These are phyloP conservation scores for Daldinia sp. DNA, from an alignment of 2,329 filamentous ascomycete species.

Conservation along the genomic window DNA sequence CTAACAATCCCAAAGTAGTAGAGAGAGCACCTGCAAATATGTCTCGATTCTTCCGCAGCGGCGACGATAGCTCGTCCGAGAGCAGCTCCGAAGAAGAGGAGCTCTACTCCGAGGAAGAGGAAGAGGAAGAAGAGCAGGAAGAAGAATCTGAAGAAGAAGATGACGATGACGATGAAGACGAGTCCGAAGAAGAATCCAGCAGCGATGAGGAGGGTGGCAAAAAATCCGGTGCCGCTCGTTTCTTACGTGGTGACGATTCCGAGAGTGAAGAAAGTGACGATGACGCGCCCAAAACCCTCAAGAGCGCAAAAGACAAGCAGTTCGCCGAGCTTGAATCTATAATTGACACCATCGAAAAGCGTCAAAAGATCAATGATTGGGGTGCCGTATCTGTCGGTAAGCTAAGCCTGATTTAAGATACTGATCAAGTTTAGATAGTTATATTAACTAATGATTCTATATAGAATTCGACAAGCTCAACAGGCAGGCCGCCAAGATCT, in stretches of 20 bases:
- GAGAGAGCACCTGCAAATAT: slow-evolving; percentile 57
- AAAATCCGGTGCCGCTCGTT: slow-evolving; percentile 79
- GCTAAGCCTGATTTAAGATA: slow-evolving; percentile 48
- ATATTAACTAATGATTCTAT: not conserved
- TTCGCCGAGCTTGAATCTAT: slow-evolving; percentile 92
- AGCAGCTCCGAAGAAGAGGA: slow-evolving; percentile 97
- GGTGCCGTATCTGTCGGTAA: slow-evolving; percentile 88
- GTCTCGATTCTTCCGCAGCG: slow-evolving; percentile 98
- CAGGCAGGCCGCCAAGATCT: slow-evolving; percentile 83
- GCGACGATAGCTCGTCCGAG: slow-evolving; percentile 92
- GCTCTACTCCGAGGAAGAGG: slow-evolving; percentile 85
- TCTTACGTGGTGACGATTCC: slow-evolving; percentile 81
- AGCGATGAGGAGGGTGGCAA: slow-evolving; percentile 73
- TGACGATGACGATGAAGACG: slow-evolving; percentile 65
- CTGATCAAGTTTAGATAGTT: slow-evolving; percentile 16
- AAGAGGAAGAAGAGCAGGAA: slow-evolving; percentile 71
- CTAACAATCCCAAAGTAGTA: not conserved
- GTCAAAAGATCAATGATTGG: slow-evolving; percentile 98
- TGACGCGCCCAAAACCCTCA: slow-evolving; percentile 86
- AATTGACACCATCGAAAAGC: slow-evolving; percentile 94
- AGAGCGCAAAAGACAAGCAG: slow-evolving; percentile 98
- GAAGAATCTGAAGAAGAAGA: slow-evolving; percentile 65
- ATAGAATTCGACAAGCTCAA: slow-evolving; percentile 95
- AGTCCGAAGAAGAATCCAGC: slow-evolving; percentile 67
- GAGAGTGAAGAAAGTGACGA: slow-evolving; percentile 90